These are phyloP conservation scores for Solanum hybrid DNA, from an alignment of 305 asterid species.

Conservation along the genomic window DNA sequence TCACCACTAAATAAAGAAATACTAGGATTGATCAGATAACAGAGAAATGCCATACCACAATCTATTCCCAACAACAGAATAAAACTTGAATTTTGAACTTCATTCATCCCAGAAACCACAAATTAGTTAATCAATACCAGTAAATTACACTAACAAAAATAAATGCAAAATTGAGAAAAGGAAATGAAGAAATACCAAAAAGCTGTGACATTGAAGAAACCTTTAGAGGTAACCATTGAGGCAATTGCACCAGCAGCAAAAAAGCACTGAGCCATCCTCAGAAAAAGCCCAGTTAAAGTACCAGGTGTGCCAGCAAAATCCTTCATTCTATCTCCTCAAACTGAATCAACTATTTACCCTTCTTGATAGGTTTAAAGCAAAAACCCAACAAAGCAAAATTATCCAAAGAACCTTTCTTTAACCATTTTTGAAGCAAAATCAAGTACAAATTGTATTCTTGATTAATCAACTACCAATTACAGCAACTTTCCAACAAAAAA, in stretches of 20 bases:
- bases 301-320: constrained; percentile 49
- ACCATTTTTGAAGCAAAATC: neutral
- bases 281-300: constrained; percentile 28
- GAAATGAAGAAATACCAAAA: constrained; percentile 31
- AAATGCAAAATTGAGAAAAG: neutral
- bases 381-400: neutral
- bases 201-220: constrained; percentile 41
- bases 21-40: neutral
- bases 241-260: constrained; percentile 47
- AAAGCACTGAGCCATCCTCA: constrained; percentile 33
- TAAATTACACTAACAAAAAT: neutral
- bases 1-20: neutral
- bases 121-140: neutral
- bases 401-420: neutral
- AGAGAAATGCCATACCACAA: neutral
- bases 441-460: neutral
- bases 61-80: neutral
- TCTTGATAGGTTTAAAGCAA: neutral
- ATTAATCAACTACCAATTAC: neutral
- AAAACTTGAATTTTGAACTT: neutral
- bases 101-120: neutral
- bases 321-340: constrained; percentile 22
- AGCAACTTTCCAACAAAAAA: neutral
- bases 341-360: constrained; percentile 4
- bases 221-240: constrained; percentile 28